Conservation (phyloP, 1,139 yeast species). For the Kodamaea suecica region DNA sequence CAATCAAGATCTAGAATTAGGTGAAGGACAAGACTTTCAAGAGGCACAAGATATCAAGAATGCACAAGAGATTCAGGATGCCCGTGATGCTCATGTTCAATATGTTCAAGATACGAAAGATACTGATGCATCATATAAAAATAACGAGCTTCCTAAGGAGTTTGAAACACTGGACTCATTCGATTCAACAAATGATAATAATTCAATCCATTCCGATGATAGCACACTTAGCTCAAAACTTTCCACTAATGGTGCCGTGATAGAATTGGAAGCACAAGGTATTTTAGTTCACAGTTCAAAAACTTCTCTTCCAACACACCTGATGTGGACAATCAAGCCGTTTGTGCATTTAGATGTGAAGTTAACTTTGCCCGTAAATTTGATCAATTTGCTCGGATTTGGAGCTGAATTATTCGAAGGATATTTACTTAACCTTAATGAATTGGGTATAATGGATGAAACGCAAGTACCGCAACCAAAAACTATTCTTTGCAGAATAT, state of each 20-base stretch:
- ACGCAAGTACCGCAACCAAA: constrained; percentile 71
- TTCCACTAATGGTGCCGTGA: constrained; percentile 56
- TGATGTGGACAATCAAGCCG: constrained; percentile 93
- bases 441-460: constrained; percentile 59
- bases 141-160: not conserved
- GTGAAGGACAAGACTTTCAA: constrained; percentile 1
- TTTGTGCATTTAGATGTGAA: constrained; percentile 61
- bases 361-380: constrained; percentile 61
- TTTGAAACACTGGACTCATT: not conserved
- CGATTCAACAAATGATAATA: not conserved
- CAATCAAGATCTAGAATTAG: constrained; percentile 3
- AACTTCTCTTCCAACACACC: constrained; percentile 65
- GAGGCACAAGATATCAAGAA: constrained; percentile 2
- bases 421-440: constrained; percentile 62
- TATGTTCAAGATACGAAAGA: not conserved
- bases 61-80: constrained; percentile 3
- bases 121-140: not conserved
- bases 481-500: constrained; percentile 80
- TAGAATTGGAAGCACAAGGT: constrained; percentile 92
- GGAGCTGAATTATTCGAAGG: constrained; percentile 84
- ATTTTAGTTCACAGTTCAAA: constrained; percentile 72
- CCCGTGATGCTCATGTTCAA: not conserved
- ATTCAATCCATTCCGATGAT: constrained; percentile 10
- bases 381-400: constrained; percentile 76
- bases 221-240: constrained; percentile 29